Evolutionary conservation across 176 grass and related monocot species (phyloP).

Genomic region (barley (Hordeum vulgare)): DNA sequence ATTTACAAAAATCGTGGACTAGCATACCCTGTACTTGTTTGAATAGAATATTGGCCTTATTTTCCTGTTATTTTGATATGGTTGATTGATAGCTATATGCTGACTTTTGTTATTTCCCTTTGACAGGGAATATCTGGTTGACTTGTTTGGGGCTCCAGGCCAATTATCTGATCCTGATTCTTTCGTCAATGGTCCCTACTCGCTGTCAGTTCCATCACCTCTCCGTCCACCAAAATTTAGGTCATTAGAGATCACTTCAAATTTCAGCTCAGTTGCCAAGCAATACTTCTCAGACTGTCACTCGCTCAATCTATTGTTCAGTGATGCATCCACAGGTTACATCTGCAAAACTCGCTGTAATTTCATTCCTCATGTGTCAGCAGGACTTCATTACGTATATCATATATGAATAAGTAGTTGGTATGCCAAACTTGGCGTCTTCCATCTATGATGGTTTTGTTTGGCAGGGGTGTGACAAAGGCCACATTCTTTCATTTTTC

Average conservation of each 20-base stretch:
- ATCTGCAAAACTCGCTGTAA: not conserved
- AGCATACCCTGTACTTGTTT: not conserved
- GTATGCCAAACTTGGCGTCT: not conserved
- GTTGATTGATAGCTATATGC: not conserved
- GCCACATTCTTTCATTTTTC: not conserved
- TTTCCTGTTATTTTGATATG: not conserved
- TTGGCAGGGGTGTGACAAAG: conserved; percentile 6
- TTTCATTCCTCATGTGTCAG: not conserved
- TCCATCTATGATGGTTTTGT: conserved; percentile 25
- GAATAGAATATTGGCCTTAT: not conserved
- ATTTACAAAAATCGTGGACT: not conserved
- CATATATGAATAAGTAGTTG: conserved; percentile 15
- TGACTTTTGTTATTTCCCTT: conserved; percentile 23
- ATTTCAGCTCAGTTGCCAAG: conserved; percentile 82
- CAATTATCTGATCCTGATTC: conserved; percentile 87
- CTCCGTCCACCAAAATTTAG: conserved; percentile 84
- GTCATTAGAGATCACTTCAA: conserved; percentile 53
- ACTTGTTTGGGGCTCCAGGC: conserved; percentile 78
- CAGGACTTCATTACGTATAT: not conserved
- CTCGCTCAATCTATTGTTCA: conserved; percentile 87
- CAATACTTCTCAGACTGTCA: conserved; percentile 90
- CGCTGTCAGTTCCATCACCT: conserved; percentile 71
- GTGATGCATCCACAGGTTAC: conserved; percentile 59
- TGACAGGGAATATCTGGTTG: conserved; percentile 83
- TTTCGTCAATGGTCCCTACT: conserved; percentile 76